A percentile compares a stretch with the other conserved stretches of the same genome.
Evolutionary conservation across 2,329 filamentous ascomycete genomes (phyloP).

Genomic region (Ophiocordyceps camponoti-rufipedis): DNA sequence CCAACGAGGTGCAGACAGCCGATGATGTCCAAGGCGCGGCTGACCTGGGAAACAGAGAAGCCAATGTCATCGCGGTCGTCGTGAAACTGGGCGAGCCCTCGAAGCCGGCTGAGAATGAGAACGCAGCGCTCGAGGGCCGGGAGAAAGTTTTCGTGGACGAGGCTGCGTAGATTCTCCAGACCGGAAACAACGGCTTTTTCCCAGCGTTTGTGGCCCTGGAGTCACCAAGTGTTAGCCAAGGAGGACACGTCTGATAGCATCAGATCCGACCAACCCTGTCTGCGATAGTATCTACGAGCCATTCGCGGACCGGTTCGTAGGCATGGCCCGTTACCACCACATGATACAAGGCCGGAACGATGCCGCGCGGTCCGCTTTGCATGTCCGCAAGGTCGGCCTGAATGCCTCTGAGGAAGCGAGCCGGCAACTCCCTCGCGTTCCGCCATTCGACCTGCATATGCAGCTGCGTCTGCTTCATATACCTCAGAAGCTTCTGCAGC

Average conservation of each 20-base stretch:
- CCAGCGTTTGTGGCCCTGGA: conserved; percentile 81
- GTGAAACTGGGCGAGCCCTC: conserved; percentile 69
- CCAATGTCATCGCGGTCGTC: conserved; percentile 47
- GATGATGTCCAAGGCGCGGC: conserved; percentile 48
- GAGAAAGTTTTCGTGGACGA: conserved; percentile 75
- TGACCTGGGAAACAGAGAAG: conserved; percentile 44
- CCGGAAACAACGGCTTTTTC: conserved; percentile 70
- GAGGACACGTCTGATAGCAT: neutral
- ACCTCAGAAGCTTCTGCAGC: conserved; percentile 70
- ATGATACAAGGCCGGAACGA: conserved; percentile 67
- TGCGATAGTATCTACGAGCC: conserved; percentile 68
- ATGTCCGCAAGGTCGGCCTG: conserved; percentile 52
- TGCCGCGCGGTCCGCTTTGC: conserved; percentile 35
- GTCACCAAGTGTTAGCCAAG: conserved; percentile 5
- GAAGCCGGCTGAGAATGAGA: conserved; percentile 65
- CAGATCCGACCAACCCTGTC: conserved; percentile 42
- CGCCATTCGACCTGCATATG: conserved; percentile 74
- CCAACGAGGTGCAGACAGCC: conserved; percentile 59
- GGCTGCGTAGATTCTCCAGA: conserved; percentile 55
- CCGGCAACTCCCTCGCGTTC: conserved; percentile 60
- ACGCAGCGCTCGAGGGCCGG: conserved; percentile 71
- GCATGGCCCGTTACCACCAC: conserved; percentile 71
- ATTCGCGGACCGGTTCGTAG: conserved; percentile 59
- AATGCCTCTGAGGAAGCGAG: conserved; percentile 59
- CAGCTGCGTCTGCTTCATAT: conserved; percentile 62